phyloP scores from a whole-genome alignment of 2,329 filamentous ascomycete species.

The Pseudocercospora musae region DNA sequence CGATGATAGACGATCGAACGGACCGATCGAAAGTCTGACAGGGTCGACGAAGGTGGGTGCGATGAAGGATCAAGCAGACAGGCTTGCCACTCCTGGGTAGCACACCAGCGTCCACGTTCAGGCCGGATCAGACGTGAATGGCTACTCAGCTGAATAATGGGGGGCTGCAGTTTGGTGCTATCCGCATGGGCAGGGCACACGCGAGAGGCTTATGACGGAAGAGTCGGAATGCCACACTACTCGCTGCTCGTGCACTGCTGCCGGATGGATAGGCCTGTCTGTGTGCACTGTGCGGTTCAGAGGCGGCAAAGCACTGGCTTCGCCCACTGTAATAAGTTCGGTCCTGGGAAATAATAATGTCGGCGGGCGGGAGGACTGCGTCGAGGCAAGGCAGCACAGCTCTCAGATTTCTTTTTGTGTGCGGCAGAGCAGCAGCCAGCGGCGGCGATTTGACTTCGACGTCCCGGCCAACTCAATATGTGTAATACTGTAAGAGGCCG shows the following conservation, averaged over 20 bases:
- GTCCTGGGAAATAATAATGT: background rate
- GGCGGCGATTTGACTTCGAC: background rate
- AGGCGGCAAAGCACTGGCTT: background rate
- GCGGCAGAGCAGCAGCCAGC: background rate
- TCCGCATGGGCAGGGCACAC: background rate
- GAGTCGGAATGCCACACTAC: background rate
- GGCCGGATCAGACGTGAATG: background rate
- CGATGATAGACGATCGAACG: background rate
- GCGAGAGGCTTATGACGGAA: background rate
- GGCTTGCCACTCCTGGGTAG: background rate
- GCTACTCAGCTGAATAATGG: background rate
- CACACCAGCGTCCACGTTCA: too few species aligned
- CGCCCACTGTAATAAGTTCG: background rate
- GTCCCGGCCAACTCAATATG: background rate
- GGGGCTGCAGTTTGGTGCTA: background rate
- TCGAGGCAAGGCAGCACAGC: background rate
- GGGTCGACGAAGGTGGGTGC: background rate
- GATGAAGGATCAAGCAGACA: background rate
- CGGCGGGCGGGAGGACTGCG: background rate
- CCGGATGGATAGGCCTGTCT: constrained; percentile 2
- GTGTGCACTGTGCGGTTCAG: background rate
- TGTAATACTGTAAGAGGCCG: background rate
- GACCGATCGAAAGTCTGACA: background rate
- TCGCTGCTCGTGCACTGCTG: background rate
- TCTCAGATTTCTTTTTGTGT: background rate